Base-by-base conservation (phyloP, 495 filamentous ascomycete genomes). In the Aspergillus leporis region DNA sequence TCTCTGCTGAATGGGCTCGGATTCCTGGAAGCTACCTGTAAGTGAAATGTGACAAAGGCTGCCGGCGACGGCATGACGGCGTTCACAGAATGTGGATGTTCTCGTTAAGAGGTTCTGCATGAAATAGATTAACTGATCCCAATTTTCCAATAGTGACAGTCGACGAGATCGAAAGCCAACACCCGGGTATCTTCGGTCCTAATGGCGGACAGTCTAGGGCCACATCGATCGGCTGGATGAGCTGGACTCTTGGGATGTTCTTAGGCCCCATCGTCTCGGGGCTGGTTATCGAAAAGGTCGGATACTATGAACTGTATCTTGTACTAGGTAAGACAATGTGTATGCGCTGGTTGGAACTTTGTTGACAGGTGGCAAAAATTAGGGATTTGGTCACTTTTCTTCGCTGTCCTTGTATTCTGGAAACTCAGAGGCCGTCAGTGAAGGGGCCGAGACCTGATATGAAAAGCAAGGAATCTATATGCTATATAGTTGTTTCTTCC, bases 191-290 rank as follows among this genome's bases (percentile, higher is more conserved):
- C 32, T 68, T 70, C 25, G 66, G 69, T 0, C 53, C 30, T 0
- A 55, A 65, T 34, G 69, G 63, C 8, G 69, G 64, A 5, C 70
- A 74, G 36, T 74, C 68, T 8, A 54, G 65, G 16, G 72, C 68
- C 3, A 63, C 68, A n/a, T 64, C 65, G 16, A 49, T 75, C 9
- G 58, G 63, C 47, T 66, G 59, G 28, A 60, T 74, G 25, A 69
- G 71, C 21, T 70, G 63, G 57, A 70, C 67, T 0, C 34, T 58
- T 22, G 73, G 71, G 5, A 63, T 56, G 40, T 62, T 75, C 5
- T 21, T 70, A 12, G 68, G 72, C 13, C 72, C 73, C 5, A 54
- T 77, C 23, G 8, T 71, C 6, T 66, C 73, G 8, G 69, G 74
- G 1, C 51, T 49, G 49, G 41, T 74, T 8, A 55, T 58, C 19